Conservation (phyloP, 305 asterid genomes). For the Fraxinus nigra region DNA sequence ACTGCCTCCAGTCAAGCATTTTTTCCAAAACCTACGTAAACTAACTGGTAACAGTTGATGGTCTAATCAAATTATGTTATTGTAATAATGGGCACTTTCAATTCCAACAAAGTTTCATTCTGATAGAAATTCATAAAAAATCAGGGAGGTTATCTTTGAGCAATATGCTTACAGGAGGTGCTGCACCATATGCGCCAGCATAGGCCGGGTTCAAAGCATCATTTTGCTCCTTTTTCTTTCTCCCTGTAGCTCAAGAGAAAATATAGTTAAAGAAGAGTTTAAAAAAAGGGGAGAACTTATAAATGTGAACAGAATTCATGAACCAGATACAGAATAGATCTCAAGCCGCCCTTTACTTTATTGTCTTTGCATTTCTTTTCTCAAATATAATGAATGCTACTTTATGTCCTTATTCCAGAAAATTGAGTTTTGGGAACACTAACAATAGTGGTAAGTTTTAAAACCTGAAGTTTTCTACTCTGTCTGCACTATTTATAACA, state of each 20-base stretch:
- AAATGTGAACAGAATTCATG: background rate
- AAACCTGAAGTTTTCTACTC: background rate
- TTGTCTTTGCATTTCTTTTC: background rate
- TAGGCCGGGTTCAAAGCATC: slow-evolving; percentile 67
- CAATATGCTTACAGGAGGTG: slow-evolving; percentile 78
- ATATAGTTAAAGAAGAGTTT: background rate
- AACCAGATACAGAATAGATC: background rate
- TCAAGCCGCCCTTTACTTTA: background rate
- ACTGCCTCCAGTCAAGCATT: background rate
- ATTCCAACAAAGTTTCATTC: background rate
- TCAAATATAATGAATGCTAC: background rate
- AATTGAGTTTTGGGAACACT: background rate
- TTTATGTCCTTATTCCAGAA: background rate
- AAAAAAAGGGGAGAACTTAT: background rate
- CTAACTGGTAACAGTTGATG: background rate
- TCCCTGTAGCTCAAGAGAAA: slow-evolving; percentile 46
- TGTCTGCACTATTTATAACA: background rate
- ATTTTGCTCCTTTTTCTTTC: slow-evolving; percentile 84
- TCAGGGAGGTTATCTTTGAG: slow-evolving; percentile 10
- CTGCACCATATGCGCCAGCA: slow-evolving; percentile 69
- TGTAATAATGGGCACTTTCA: background rate
- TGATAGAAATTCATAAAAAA: background rate
- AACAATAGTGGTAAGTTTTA: background rate
- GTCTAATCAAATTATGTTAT: background rate
- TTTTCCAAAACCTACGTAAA: background rate